These are phyloP conservation scores for Sporothrix brunneoviolacea DNA, from an alignment of 2,329 filamentous ascomycete species.

Conservation along the genomic window DNA sequence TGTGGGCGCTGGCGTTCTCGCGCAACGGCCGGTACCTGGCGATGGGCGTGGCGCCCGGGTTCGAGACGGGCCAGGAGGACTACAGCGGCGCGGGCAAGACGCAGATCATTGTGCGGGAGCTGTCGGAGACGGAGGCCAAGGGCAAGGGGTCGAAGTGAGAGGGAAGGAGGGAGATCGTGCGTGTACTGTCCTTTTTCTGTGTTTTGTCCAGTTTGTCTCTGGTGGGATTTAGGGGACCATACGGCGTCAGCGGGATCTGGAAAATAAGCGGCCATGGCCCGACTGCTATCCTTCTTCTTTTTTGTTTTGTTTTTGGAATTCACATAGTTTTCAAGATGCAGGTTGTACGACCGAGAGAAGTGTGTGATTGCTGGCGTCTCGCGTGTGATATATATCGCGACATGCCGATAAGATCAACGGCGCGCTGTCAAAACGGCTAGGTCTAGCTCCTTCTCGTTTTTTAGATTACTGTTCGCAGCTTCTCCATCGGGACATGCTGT, in stretches of 20 bases:
- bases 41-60: constrained; percentile 75
- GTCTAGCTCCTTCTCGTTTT: background rate
- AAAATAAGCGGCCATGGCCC: constrained; percentile 6
- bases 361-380: no score
- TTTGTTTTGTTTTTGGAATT: background rate
- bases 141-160: constrained; percentile 66
- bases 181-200: background rate
- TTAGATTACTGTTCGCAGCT: background rate
- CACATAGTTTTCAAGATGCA: background rate
- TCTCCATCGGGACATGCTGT: background rate
- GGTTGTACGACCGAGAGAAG: no score
- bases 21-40: constrained; percentile 71
- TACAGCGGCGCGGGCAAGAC: constrained; percentile 65
- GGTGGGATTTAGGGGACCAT: constrained; percentile 4
- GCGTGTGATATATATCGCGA: background rate
- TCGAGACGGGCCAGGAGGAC: constrained; percentile 80
- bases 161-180: background rate
- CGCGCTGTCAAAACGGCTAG: background rate
- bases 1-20: constrained; percentile 72
- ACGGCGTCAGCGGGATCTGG: constrained; percentile 10
- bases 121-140: constrained; percentile 83
- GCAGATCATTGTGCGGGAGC: constrained; percentile 72
- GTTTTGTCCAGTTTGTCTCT: background rate
- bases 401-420: background rate
- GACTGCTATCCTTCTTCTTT: background rate